These are phyloP conservation scores for Cladophialophora carrionii DNA, from an alignment of 2,329 filamentous ascomycete species.

Conservation along the genomic window DNA sequence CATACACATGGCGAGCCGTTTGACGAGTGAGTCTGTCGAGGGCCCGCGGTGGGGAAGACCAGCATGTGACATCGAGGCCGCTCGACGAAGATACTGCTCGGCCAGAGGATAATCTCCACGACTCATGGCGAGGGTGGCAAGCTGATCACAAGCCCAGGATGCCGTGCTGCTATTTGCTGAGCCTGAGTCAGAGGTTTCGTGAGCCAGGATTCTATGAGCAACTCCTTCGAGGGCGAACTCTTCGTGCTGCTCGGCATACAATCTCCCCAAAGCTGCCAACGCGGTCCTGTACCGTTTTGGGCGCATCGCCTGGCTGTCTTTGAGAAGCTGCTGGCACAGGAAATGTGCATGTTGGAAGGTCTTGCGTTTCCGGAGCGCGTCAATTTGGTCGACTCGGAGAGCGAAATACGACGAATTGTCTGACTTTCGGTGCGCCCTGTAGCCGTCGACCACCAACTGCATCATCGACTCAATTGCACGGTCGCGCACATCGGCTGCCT, in stretches of 20 bases:
- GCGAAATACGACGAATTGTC: conserved; percentile 31
- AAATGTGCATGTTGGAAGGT: conserved; percentile 21
- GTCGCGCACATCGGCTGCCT: conserved; percentile 10
- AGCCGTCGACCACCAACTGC: conserved; percentile 27
- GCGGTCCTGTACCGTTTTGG: conserved; percentile 28
- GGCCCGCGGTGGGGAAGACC: conserved; percentile 26
- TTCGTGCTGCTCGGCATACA: conserved; percentile 26
- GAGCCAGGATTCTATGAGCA: conserved; percentile 27
- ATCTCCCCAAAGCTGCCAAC: conserved; percentile 26
- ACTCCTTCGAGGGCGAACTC: conserved; percentile 28
- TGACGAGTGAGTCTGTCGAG: conserved; percentile 21
- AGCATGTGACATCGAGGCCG: conserved; percentile 17
- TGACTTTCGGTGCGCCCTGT: conserved; percentile 18
- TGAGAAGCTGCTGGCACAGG: conserved; percentile 25
- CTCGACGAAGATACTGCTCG: conserved; percentile 27
- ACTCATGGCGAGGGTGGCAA: conserved; percentile 22
- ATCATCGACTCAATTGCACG: conserved; percentile 28
- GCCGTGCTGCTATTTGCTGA: conserved; percentile 23
- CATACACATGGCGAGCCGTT: conserved; percentile 20
- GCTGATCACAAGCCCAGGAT: conserved; percentile 31
- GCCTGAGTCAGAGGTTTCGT: conserved; percentile 18
- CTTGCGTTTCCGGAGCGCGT: conserved; percentile 28
- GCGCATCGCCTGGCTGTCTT: conserved; percentile 27
- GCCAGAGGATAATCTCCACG: conserved; percentile 23
- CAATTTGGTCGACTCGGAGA: conserved; percentile 31